A percentile compares a stretch with the other conserved stretches of the same genome.
Evolutionary conservation across 2,329 filamentous ascomycete species (phyloP).

Genomic region (Byssochlamys sp.): DNA sequence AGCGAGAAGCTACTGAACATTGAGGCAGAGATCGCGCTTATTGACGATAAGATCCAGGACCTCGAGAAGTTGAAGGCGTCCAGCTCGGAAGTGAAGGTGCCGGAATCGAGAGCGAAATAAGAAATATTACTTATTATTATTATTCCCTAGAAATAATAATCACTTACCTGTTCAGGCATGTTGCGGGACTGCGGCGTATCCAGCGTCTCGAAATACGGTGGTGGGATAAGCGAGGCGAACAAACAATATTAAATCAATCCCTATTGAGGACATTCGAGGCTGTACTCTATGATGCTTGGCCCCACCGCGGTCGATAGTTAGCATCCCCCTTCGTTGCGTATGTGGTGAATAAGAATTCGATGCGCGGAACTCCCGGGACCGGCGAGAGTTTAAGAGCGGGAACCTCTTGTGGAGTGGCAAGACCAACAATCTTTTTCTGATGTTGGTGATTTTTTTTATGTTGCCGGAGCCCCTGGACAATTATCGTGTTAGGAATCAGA

Average conservation of each 20-base stretch:
- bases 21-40: slow-evolving; percentile 66
- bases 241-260: background rate
- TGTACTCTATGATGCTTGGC: background rate
- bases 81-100: background rate
- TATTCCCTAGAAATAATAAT: no score
- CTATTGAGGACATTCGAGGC: background rate
- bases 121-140: background rate
- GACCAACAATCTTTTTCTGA: background rate
- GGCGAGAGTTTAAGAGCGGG: background rate
- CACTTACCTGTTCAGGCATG: no score
- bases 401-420: background rate
- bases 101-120: background rate
- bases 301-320: background rate
- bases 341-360: background rate
- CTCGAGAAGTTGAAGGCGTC: slow-evolving; percentile 24
- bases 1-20: slow-evolving; percentile 60
- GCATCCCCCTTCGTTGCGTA: background rate
- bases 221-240: background rate
- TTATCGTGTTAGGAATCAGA: background rate
- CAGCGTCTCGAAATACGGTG: background rate
- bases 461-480: background rate
- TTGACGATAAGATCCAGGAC: slow-evolving; percentile 63
- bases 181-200: background rate
- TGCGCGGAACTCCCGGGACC: background rate
- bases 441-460: background rate